Evolutionary conservation across 163 green algal genomes (phyloP), one percentile per base, ranked within the genome.

Genomic region (Chlamydomonas reinhardtii): DNA sequence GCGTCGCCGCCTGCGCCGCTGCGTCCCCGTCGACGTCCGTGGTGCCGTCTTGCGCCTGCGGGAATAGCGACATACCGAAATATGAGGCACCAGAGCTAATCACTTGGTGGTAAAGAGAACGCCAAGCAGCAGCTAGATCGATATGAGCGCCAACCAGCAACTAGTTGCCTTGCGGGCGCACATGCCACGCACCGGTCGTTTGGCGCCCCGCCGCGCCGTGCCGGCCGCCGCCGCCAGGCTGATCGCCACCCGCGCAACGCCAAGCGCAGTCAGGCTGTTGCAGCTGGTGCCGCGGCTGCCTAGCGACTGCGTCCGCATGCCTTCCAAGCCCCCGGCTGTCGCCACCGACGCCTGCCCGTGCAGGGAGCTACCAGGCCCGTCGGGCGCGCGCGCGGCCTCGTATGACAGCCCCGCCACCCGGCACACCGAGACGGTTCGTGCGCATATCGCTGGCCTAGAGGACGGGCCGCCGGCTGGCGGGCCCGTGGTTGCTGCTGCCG

Each of bases 371-470:
- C 48, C 48, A 1, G 48, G 48, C 48, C 48, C 48, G 12, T 56
- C 48, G 12, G 48, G 48, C 34, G 48, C 19, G 17, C 69, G 34
- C 32, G 48, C 52, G 14, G 54, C 66, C 11, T 15, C 70, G 68
- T 85, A 85, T 31, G 52, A 48, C 52, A 85, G 34, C 2, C 79
- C 79, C 2, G 68, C 54, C 2, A 78, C 79, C 17, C 79, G 66
- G 48, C 79, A 85, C 32, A 78, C 31, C 14, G 79, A 77, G 1
- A 85, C 68, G 22, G 31, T 75, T 12, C 69, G 79, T 25, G 68
- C 79, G 32, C 79, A 69, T 0, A 39, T 31, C 24, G 52, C 52
- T 12, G 79, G 79, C 19, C 32, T 25, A n/a, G 25, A 6, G 2
- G 69, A 6, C 0, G 9, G 32, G 52, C 54, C 12, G 19, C 5